Base-by-base conservation (phyloP, 805 yeast genomes). In the Suhomyces prunicola region DNA sequence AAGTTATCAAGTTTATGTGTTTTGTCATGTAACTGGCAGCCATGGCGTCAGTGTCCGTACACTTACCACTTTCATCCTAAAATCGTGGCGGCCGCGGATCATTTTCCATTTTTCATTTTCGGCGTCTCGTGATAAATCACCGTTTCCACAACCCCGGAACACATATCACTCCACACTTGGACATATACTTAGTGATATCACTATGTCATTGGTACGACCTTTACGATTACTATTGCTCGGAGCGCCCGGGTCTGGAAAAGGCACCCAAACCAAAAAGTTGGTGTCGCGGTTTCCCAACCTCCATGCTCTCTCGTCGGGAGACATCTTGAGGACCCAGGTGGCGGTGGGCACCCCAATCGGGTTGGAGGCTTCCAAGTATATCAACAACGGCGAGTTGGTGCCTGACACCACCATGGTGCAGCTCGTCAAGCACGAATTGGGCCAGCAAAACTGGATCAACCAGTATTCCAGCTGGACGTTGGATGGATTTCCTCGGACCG, bases 181-280 rank as follows among this genome's bases (percentile, higher is more conserved):
- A n/a, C n/a, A n/a, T n/a, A n/a, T n/a, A n/a, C n/a, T n/a, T n/a
- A n/a, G n/a, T n/a, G n/a, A n/a, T n/a, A n/a, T n/a, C n/a, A n/a
- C n/a, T 19, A 19, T 19, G 19, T 36, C 49, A 22, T 23, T 47
- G 23, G 47, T 50, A 23, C 54, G 52, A 45, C 85, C 92, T 1
- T 65, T 87, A 15, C 74, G 97, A 60, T 69, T 90, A 39, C 76
- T 92, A 26, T 74, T 92, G 7, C 72, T 93, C 24, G 97, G 97
- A 3, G 96, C 97, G 0, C 98, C 98, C 0, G 98, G 98, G 0
- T 80, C 97, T 1, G 98, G 98, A 0, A 92, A 92, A 66, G 97
- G 97, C 1, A 92, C 98, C 0, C 88, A 87, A 59, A 87, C 97
- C 0, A 71, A 87, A 2, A 77, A 85, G 54, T 73, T 92, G 4